Base-by-base conservation (phyloP, 148 eudicot species). In the Cornus suecica region DNA sequence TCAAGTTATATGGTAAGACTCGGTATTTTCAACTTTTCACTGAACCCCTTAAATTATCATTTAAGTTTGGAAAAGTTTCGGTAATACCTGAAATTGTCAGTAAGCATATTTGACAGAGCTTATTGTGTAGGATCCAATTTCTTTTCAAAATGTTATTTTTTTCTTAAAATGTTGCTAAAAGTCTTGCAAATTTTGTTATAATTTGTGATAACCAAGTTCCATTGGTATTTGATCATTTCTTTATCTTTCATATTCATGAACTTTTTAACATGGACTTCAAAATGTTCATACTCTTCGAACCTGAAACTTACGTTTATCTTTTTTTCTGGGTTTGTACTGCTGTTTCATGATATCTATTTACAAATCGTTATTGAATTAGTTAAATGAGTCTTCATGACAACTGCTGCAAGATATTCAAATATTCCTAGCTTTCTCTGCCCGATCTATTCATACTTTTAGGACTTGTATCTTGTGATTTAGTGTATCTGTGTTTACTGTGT, bases 401-500 rank as follows among this genome's bases (percentile, higher is more conserved):
- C 23, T 52, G 51, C 65, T 54, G 29, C 52, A 16, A 45, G 54
- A 45, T 52, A 20, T 2, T 31, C 42, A 25, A 29, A 26, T 20
- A 16, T 31, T 28, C n/a, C 34, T 66, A 26, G 14, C 1, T 18
- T 16, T 22, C 63, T 75, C 52, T 62, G n/a, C 10, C 29, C 24
- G 48, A 14, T 34, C 34, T 56, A 8, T 27, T 1, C 42, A 6
- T 37, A 37, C 9, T 37, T 37, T 37, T 37, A 37, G 42, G 42
- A 37, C 42, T 37, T 37, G 20, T 48, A 2, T 14, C 54, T 16
- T 16, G 54, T 48, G 54, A 48, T 13, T 34, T 30, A 2, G 22
- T 65, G n/a, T 29, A 15, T 24, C 13, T 70, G 28, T 28, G n/a
- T 34, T 85, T 76, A 74, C 41, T 51, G 28, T 61, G n/a, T 63